These are phyloP conservation scores for Nowakowskiella sp. DNA, from an alignment of 192 early-diverging fungal species.

Conservation along the genomic window DNA sequence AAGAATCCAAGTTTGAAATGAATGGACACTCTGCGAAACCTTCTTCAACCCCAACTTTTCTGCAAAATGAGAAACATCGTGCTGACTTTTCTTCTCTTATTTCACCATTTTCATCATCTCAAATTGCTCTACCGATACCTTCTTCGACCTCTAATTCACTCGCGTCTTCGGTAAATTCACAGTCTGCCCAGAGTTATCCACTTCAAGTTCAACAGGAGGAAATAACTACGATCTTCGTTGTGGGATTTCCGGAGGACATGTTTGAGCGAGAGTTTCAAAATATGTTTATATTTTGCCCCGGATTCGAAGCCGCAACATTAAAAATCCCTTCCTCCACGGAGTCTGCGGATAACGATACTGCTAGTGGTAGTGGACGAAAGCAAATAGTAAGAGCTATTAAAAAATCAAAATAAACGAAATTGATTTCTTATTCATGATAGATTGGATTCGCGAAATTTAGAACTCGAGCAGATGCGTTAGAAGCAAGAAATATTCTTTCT, in stretches of 20 bases:
- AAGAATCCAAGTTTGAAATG: too few relatives aligned
- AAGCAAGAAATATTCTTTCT: constrained; percentile 85
- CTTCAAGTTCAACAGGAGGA: too few relatives aligned
- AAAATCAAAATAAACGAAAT: constrained; percentile 17
- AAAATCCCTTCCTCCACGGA: constrained; percentile 73
- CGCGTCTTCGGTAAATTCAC: too few relatives aligned
- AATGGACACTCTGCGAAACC: too few relatives aligned
- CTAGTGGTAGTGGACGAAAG: too few relatives aligned
- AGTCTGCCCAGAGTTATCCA: too few relatives aligned
- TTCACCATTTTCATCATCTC: too few relatives aligned
- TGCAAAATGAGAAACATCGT: too few relatives aligned
- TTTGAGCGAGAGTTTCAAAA: constrained; percentile 98
- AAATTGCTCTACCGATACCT: too few relatives aligned
- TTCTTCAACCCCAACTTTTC: too few relatives aligned
- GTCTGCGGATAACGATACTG: constrained; percentile 48
- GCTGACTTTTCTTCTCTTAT: too few relatives aligned
- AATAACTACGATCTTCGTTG: constrained; percentile 98
- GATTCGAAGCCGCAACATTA: constrained; percentile 95
- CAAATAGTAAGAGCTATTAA: constrained; percentile 71
- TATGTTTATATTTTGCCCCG: constrained; percentile 97
- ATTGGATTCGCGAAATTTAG: constrained; percentile 99
- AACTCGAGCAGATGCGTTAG: constrained; percentile 79
- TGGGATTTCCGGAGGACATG: constrained; percentile 99
- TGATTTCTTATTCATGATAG: constrained; percentile 33
- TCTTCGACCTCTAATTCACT: too few relatives aligned